A percentile compares a stretch with the other conserved stretches of the same genome.
phyloP scores from a whole-genome alignment of 192 early-diverging fungal genomes.

The Fimicolochytrium jonesii region DNA sequence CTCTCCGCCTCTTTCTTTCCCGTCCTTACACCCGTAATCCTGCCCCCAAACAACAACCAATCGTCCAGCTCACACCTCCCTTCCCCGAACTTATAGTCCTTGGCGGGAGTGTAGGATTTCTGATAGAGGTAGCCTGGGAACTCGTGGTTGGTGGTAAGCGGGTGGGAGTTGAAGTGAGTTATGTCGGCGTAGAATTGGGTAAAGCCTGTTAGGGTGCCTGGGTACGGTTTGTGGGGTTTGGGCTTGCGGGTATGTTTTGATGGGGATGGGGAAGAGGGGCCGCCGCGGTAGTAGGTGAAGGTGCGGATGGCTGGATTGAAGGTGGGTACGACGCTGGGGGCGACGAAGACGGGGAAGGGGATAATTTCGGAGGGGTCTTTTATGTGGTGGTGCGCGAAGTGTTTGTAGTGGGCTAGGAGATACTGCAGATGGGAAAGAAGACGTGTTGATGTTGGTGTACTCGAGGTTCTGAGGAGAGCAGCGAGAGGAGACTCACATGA shows the following conservation, averaged over 20 bases:
- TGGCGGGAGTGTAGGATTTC: conserved; percentile 2
- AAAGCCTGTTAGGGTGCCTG: conserved; percentile 6
- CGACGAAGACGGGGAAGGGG: conserved; percentile 24
- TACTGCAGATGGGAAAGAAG: too few relatives aligned
- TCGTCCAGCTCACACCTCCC: not conserved
- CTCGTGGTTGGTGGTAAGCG: not conserved
- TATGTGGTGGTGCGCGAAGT: conserved; percentile 3
- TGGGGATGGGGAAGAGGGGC: not conserved
- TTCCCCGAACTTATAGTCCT: not conserved
- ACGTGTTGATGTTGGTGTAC: too few relatives aligned
- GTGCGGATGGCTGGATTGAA: conserved; percentile 32
- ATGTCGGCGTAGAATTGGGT: conserved; percentile 26
- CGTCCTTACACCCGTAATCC: conserved; percentile 11
- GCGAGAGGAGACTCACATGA: too few relatives aligned
- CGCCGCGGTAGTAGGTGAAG: conserved; percentile 5
- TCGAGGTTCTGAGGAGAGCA: too few relatives aligned
- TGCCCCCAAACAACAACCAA: conserved; percentile 15
- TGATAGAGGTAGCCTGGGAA: conserved; percentile 23
- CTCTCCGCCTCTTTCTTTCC: not conserved
- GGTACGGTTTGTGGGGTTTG: not conserved
- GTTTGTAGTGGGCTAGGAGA: conserved; percentile 30
- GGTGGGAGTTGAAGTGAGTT: conserved; percentile 11
- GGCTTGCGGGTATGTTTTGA: not conserved
- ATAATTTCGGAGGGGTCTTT: not conserved
- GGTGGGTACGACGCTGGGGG: conserved; percentile 35